phyloP scores from a whole-genome alignment of 768 basidiomycete species.

The Lentinula detonsa region DNA sequence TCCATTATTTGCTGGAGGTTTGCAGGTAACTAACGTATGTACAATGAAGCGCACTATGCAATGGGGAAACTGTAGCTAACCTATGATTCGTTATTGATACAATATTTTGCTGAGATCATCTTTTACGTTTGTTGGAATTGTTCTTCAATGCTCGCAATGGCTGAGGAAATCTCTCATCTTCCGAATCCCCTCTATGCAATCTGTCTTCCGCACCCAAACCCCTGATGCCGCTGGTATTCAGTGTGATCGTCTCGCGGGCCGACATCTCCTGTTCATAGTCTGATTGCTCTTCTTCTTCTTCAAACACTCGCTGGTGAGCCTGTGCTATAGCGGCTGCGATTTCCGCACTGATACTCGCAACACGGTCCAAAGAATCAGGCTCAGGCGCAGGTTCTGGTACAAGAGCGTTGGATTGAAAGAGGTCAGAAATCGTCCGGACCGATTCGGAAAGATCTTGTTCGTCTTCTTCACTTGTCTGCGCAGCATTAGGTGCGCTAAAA shows the following conservation, averaged over 20 bases:
- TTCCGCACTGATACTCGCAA: constrained; percentile 76
- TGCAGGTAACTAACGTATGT: too few species aligned
- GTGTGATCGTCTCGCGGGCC: constrained; percentile 26
- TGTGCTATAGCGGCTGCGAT: constrained; percentile 78
- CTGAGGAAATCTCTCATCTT: constrained; percentile 64
- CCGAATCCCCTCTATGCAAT: constrained; percentile 25
- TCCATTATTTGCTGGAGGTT: too few species aligned
- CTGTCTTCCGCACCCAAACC: constrained; percentile 24
- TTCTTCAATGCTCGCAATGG: constrained; percentile 68
- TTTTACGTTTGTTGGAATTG: constrained; percentile 49
- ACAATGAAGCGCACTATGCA: constrained; percentile 1
- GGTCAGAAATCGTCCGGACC: constrained; percentile 67
- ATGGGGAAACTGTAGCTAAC: constrained; percentile 1
- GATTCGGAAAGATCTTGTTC: constrained; percentile 65
- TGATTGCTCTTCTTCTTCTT: constrained; percentile 41
- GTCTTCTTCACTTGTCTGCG: constrained; percentile 40
- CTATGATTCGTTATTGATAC: constrained; percentile 12
- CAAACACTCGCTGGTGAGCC: constrained; percentile 56
- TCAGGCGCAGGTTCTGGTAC: constrained; percentile 21
- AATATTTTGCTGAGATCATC: constrained; percentile 29
- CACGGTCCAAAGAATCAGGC: constrained; percentile 52
- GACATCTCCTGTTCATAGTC: constrained; percentile 23
- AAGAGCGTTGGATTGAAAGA: constrained; percentile 47
- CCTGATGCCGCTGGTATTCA: constrained; percentile 47
- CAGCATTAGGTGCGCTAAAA: constrained; percentile 67